Evolutionary conservation across 768 basidiomycete species (phyloP).

Genomic region (Tephrocybe sp.): DNA sequence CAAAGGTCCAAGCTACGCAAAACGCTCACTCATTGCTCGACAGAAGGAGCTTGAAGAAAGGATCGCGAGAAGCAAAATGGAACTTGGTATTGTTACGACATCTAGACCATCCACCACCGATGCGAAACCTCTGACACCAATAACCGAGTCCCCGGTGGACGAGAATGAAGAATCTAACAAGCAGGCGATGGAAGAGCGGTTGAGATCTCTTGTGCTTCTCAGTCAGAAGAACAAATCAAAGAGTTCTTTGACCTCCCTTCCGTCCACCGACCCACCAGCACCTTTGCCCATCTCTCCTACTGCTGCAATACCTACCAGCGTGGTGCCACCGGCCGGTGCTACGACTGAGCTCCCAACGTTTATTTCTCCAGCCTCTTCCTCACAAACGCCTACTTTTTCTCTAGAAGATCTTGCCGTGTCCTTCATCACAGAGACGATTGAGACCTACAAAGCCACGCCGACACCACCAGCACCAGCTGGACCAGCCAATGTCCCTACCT

Average conservation of each 20-base stretch:
- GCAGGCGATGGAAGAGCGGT: slow-evolving; percentile 41
- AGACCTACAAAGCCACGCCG: slow-evolving; percentile 35
- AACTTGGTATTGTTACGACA: slow-evolving; percentile 23
- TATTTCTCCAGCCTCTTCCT: slow-evolving; percentile 14
- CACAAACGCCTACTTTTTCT: slow-evolving; percentile 22
- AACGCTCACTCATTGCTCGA: slow-evolving; percentile 37
- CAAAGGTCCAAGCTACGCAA: slow-evolving; percentile 36
- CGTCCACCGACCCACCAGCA: neutral
- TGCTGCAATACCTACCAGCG: neutral
- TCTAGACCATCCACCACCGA: neutral
- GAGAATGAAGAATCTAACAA: slow-evolving; percentile 20
- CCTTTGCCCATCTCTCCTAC: neutral
- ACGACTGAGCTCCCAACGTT: neutral
- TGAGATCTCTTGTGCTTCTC: slow-evolving; percentile 38
- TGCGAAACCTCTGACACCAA: neutral
- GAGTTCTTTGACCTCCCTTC: slow-evolving; percentile 1
- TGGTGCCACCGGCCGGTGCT: neutral
- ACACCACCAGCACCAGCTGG: slow-evolving; percentile 8
- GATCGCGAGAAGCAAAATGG: slow-evolving; percentile 36
- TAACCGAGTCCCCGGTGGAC: neutral
- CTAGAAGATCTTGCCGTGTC: slow-evolving; percentile 56
- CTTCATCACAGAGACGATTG: slow-evolving; percentile 58
- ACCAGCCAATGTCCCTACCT: neutral
- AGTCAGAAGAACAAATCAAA: slow-evolving; percentile 33
- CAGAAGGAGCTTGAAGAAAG: slow-evolving; percentile 47